Base-by-base conservation (phyloP, 2,329 filamentous ascomycete genomes). In the Cladobotryum mycophilum region DNA sequence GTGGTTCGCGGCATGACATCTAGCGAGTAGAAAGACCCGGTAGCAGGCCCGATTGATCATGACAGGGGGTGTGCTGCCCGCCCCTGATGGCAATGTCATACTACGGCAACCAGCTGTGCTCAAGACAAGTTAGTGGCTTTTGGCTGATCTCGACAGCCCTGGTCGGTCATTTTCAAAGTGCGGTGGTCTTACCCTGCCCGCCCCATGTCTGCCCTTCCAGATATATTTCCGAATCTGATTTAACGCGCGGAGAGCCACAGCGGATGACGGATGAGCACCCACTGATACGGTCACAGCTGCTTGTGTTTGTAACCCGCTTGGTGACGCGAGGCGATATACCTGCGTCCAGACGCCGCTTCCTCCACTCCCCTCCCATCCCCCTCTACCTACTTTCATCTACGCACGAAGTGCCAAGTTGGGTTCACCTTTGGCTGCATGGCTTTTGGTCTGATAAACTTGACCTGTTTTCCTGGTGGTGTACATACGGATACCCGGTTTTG, bases 161-260 rank as follows among this genome's bases (percentile, higher is more conserved):
- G 44, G 51, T 37, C 37, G 38, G 52, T 45, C 45, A 52, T 42
- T 45, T 53, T 49, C 33, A 45, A 41, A 35, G 37, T 49, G 35
- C n/a, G 45, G 50, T 55, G 51, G 57, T 54, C 58, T 53, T 56
- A 58, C 63, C 59, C 61, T 63, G 59, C 64, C 65, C 64, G 60
- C 64, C 64, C 61, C 70, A 69, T 67, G 64, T 63, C 60, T 63
- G 61, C 54, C 57, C 56, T 61, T 62, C 64, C 47, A 53, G 67
- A 69, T 69, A 73, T 74, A 74, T 71, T 73, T 70, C 72, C 72
- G 70, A 73, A 68, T 70, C 64, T 70, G 70, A 63, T 71, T 70
- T 70, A 70, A 68, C 65, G 67, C 64, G 67, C 67, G 66, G 68
- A 69, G 67, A 71, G 67, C 68, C 70, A 72, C 69, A 67, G 67